Evolutionary conservation across 306 rosid species (phyloP).

Genomic region (Neltuma alba): DNA sequence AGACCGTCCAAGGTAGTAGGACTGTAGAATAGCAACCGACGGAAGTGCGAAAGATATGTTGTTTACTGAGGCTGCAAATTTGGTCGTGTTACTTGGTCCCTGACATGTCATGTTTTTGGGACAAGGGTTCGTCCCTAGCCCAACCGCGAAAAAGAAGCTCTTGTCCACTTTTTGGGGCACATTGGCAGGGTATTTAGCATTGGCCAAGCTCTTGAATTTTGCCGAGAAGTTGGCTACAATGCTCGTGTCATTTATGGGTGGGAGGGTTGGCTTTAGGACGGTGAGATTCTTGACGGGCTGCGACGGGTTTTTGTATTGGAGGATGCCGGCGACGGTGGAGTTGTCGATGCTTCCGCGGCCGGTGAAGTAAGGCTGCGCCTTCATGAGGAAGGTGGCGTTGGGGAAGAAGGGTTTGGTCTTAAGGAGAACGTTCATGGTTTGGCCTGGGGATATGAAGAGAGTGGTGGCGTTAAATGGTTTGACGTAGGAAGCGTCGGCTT

Average conservation of each 20-base stretch:
- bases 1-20: constrained; percentile 50
- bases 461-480: constrained; percentile 65
- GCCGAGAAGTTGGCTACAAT: constrained; percentile 55
- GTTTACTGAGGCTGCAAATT: constrained; percentile 69
- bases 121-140: constrained; percentile 78
- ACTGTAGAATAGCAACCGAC: constrained; percentile 61
- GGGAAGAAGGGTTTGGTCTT: constrained; percentile 57
- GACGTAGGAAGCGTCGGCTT: constrained; percentile 71
- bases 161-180: constrained; percentile 67
- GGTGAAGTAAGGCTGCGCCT: constrained; percentile 62
- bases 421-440: constrained; percentile 73
- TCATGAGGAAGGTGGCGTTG: constrained; percentile 67
- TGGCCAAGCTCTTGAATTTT: constrained; percentile 58
- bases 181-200: constrained; percentile 57
- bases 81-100: constrained; percentile 72
- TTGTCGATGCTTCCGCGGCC: constrained; percentile 73
- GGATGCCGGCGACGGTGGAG: constrained; percentile 69
- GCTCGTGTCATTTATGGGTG: constrained; percentile 68
- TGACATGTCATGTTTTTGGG: constrained; percentile 77
- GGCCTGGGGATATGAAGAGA: constrained; percentile 69
- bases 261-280: constrained; percentile 58
- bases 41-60: constrained; percentile 79
- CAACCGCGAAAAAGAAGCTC: constrained; percentile 66
- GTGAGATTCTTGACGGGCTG: constrained; percentile 32
- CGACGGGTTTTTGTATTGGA: constrained; percentile 53